Percentiles rank a stretch among this genome's conserved stretches.
Conservation (phyloP, 2,329 filamentous ascomycete genomes). For the Colletotrichum graminicola region DNA sequence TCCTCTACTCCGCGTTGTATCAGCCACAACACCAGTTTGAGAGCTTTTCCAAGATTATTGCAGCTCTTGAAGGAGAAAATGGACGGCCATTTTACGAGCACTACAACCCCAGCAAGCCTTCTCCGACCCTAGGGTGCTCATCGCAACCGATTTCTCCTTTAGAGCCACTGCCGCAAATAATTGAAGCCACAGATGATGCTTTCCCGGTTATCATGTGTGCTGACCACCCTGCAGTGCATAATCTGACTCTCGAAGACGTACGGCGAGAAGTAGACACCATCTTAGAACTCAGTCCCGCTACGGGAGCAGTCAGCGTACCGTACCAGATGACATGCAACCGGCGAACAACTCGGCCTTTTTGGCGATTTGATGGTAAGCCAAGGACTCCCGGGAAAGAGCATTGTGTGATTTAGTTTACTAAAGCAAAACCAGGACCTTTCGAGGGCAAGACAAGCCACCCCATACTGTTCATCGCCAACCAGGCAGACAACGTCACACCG, state of each 20-base stretch:
- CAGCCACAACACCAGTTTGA: slow-evolving; percentile 58
- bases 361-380: slow-evolving; percentile 53
- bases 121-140: slow-evolving; percentile 48
- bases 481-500: slow-evolving; percentile 63
- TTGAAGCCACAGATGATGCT: slow-evolving; percentile 55
- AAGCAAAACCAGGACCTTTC: slow-evolving; percentile 43
- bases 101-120: slow-evolving; percentile 36
- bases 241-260: slow-evolving; percentile 52
- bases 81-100: slow-evolving; percentile 57
- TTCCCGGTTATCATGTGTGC: slow-evolving; percentile 62
- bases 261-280: slow-evolving; percentile 51
- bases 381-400: not conserved
- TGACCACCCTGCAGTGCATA: slow-evolving; percentile 51
- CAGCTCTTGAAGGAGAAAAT: slow-evolving; percentile 58
- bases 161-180: slow-evolving; percentile 47
- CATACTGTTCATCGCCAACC: slow-evolving; percentile 60
- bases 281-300: slow-evolving; percentile 53
- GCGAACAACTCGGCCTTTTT: slow-evolving; percentile 54
- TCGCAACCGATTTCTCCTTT: slow-evolving; percentile 49
- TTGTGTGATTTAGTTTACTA: not conserved
- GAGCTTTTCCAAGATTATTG: slow-evolving; percentile 57
- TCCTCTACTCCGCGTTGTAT: slow-evolving; percentile 60
- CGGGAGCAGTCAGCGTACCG: slow-evolving; percentile 58
- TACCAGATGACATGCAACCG: slow-evolving; percentile 57
- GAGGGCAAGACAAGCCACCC: slow-evolving; percentile 55